Base-by-base conservation (phyloP, 192 early-diverging fungal genomes). In the Coemansia reversa region DNA sequence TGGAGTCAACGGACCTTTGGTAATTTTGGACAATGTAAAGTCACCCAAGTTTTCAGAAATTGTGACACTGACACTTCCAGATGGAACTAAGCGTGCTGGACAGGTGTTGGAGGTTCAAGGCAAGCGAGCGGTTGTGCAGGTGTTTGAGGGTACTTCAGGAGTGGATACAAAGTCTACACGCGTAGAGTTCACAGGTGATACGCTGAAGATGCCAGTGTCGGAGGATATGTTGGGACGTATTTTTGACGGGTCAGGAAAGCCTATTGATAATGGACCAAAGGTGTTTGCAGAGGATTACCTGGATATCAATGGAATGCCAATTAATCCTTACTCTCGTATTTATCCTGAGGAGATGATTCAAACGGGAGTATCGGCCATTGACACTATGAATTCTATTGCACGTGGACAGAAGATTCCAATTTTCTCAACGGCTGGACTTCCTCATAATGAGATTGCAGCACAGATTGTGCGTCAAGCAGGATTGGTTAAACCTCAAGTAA, bases 261-360 rank as follows among this genome's bases (percentile, higher is more conserved):
- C 92, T 19, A 99, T 99, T 67, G 96, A 99, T 68, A 92, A 95
- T 65, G 96, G 97, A n/a, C 97, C 97, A 58, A 97, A 95, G 74
- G 96, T 99, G 48, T 96, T 99, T 86, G 97, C 97, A 29, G 96
- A 99, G 70, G 97, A 99, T 63, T 99, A 94, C 74, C 80, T 99
- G 73, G 96, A 98, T 79, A 96, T 99, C 72, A 75, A 76, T 65
- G 73, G 81, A 12, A 79, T 75, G 60, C 97, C 97, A 19, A 99
- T 99, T 84, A 99, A 99, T 83, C 97, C 97, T n/a, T 99, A 85
- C 85, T 95, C 92, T 48, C 91, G 97, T 76, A 96, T 97, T 62
- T 99, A 99, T 71, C 97, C 97, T 30, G 95, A 99, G 81, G 97
- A 99, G 85, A 99, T 99, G 97, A 97, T 99, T 65, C 97, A 99